Evolutionary conservation across 257 asterid genomes (phyloP).

Genomic region (Penstemon davidsonii): DNA sequence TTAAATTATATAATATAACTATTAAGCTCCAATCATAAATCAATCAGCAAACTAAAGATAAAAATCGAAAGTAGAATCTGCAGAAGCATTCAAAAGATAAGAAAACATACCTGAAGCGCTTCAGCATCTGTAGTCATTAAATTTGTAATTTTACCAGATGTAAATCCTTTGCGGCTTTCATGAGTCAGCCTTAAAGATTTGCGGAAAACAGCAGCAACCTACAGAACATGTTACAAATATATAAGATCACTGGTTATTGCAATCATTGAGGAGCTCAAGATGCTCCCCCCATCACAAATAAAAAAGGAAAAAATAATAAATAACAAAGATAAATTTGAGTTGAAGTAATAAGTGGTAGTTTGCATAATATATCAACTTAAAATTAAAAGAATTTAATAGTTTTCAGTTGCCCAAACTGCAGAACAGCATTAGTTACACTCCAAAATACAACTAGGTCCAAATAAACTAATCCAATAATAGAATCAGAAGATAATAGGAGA

Average conservation of each 20-base stretch:
- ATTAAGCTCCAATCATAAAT: neutral
- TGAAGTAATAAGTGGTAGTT: conserved; percentile 16
- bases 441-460: neutral
- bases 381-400: no score
- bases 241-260: neutral
- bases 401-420: no score
- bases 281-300: conserved; percentile 7
- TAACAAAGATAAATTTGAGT: neutral
- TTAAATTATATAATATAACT: neutral
- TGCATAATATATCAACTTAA: neutral
- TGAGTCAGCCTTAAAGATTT: conserved; percentile 88
- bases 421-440: neutral
- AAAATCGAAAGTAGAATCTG: conserved; percentile 3
- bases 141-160: conserved; percentile 89
- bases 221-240: conserved; percentile 28
- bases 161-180: conserved; percentile 85
- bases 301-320: conserved; percentile 9
- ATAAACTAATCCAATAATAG: neutral
- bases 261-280: conserved; percentile 12
- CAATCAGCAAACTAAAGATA: neutral
- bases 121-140: conserved; percentile 96
- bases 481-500: conserved; percentile 14
- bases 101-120: conserved; percentile 75
- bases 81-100: conserved; percentile 3
- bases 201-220: conserved; percentile 93